phyloP scores from a whole-genome alignment of 257 asterid genomes.

The Lithospermum erythrorhizon region DNA sequence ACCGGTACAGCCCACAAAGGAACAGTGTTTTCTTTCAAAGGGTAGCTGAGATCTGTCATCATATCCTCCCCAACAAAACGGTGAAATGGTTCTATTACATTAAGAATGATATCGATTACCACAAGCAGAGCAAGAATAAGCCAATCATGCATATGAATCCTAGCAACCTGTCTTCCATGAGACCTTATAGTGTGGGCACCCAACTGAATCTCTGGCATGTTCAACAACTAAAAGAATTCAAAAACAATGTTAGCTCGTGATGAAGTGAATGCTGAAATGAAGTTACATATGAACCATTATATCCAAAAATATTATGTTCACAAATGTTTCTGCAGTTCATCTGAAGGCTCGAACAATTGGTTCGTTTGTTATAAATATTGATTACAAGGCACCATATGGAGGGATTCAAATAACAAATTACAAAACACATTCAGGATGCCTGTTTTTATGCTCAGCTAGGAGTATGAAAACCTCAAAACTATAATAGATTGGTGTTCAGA shows the following conservation, averaged over 20 bases:
- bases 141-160: slow-evolving; percentile 92
- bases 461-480: too few species aligned
- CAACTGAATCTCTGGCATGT: slow-evolving; percentile 86
- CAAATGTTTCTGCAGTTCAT: neutral
- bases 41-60: slow-evolving; percentile 88
- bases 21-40: slow-evolving; percentile 65
- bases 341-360: neutral
- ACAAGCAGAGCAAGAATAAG: slow-evolving; percentile 71
- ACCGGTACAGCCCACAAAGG: slow-evolving; percentile 97
- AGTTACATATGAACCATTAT: neutral
- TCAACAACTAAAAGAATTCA: slow-evolving; percentile 24
- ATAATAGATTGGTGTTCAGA: too few species aligned
- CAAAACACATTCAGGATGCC: neutral
- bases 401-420: neutral
- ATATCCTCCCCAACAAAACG: slow-evolving; percentile 86
- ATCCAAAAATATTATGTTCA: too few species aligned
- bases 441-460: too few species aligned
- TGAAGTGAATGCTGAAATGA: neutral
- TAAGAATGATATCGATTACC: slow-evolving; percentile 56
- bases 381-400: too few species aligned
- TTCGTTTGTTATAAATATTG: too few species aligned
- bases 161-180: slow-evolving; percentile 77
- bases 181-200: slow-evolving; percentile 79
- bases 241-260: neutral
- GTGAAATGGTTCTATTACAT: slow-evolving; percentile 84